A percentile compares a stretch with the other conserved stretches of the same genome.
phyloP scores from a whole-genome alignment of 2,329 filamentous ascomycete species.

The Fusarium sp. region DNA sequence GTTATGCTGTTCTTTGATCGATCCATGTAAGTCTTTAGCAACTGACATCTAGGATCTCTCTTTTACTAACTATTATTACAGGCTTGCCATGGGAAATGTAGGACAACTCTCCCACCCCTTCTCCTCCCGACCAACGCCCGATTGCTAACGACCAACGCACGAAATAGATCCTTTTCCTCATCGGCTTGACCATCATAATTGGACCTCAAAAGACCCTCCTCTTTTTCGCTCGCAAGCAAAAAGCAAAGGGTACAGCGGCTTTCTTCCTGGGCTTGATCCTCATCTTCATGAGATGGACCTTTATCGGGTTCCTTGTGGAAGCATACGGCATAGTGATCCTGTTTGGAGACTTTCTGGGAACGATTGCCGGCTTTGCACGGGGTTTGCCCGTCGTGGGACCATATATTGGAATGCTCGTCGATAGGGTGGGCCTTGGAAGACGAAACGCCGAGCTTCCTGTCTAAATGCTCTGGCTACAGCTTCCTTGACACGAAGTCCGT shows the following conservation, averaged over 20 bases:
- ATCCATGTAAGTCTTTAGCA: slow-evolving; percentile 73
- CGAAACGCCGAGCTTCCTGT: slow-evolving; percentile 82
- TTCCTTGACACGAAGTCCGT: not conserved
- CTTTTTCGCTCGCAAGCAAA: slow-evolving; percentile 95
- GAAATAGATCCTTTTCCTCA: slow-evolving; percentile 90
- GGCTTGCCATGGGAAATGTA: slow-evolving; percentile 98
- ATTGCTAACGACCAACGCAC: slow-evolving; percentile 17
- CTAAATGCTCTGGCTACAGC: slow-evolving; percentile 51
- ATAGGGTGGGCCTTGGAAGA: slow-evolving; percentile 73
- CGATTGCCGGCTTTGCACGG: slow-evolving; percentile 86
- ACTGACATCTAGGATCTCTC: slow-evolving; percentile 66
- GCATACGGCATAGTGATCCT: slow-evolving; percentile 91
- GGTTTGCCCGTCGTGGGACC: slow-evolving; percentile 87
- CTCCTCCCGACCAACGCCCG: slow-evolving; percentile 24
- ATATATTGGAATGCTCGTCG: slow-evolving; percentile 79
- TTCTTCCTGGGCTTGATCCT: slow-evolving; percentile 85
- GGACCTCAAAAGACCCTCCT: slow-evolving; percentile 87
- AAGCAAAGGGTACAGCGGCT: slow-evolving; percentile 88
- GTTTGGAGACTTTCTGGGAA: slow-evolving; percentile 96
- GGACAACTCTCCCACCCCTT: slow-evolving; percentile 41
- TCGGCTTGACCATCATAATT: slow-evolving; percentile 95
- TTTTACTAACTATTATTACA: slow-evolving; percentile 82
- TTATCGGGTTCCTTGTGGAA: slow-evolving; percentile 90
- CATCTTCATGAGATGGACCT: slow-evolving; percentile 89
- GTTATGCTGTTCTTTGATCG: slow-evolving; percentile 98